These are phyloP conservation scores for Fusarium tanahbumbuense DNA, from an alignment of 2,329 filamentous ascomycete genomes.

Conservation along the genomic window DNA sequence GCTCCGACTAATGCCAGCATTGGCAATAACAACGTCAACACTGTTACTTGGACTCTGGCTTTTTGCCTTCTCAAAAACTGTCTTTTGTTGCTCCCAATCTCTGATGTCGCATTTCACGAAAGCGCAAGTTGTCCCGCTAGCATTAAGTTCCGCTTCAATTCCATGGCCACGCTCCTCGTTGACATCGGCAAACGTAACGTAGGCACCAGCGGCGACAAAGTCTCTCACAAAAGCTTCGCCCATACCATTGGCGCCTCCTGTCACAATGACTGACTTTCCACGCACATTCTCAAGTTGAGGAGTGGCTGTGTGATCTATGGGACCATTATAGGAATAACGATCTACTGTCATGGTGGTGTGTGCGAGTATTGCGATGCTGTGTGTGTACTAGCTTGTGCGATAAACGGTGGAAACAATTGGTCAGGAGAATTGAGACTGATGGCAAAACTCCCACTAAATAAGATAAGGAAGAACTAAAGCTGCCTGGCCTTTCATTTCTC, in stretches of 20 bases:
- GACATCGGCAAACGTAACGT: slow-evolving; percentile 56
- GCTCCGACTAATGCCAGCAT: slow-evolving; percentile 56
- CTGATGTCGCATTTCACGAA: slow-evolving; percentile 58
- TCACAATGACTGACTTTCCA: slow-evolving; percentile 61
- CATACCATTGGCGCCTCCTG: slow-evolving; percentile 59
- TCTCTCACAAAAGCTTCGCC: slow-evolving; percentile 52
- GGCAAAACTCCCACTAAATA: not conserved
- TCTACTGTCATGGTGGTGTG: slow-evolving; percentile 16
- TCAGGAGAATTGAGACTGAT: not conserved
- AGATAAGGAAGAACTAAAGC: not conserved
- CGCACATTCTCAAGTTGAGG: slow-evolving; percentile 38
- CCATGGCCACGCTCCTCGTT: slow-evolving; percentile 48
- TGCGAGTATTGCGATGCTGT: not conserved
- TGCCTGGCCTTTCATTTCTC: not conserved
- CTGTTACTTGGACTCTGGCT: slow-evolving; percentile 52
- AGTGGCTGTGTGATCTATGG: slow-evolving; percentile 30
- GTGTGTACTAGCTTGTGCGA: not conserved
- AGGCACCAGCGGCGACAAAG: slow-evolving; percentile 54
- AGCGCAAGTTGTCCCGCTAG: slow-evolving; percentile 31
- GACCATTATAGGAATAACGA: slow-evolving; percentile 37
- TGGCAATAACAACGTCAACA: slow-evolving; percentile 61
- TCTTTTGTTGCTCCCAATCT: slow-evolving; percentile 57
- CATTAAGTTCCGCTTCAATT: slow-evolving; percentile 51
- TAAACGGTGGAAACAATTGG: not conserved
- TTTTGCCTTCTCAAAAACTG: slow-evolving; percentile 55